Percentiles rank a stretch among this genome's conserved stretches.
Conservation (phyloP, 1,139 yeast genomes). For the Saccharomyces hybrid region DNA sequence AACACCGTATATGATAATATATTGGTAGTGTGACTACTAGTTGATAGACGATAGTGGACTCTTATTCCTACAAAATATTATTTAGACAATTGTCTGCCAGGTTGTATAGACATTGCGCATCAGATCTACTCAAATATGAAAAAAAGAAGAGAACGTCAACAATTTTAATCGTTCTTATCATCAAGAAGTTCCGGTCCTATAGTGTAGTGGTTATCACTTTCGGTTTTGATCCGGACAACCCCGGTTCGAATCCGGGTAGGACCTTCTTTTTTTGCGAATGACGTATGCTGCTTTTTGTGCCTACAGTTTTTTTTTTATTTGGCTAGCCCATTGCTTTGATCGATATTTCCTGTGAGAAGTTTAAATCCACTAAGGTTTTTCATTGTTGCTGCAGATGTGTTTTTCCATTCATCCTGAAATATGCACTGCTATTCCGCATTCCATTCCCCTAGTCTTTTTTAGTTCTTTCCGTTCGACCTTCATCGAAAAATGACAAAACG, state of each 20-base stretch:
- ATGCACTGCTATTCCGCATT: background rate
- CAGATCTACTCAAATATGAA: too few relatives aligned
- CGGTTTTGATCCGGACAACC: conserved; percentile 78
- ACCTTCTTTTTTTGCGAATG: conserved; percentile 42
- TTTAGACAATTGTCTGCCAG: too few relatives aligned
- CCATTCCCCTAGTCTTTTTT: background rate
- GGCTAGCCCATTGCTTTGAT: background rate
- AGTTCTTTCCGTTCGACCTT: background rate
- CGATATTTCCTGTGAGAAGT: background rate
- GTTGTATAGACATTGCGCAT: too few relatives aligned
- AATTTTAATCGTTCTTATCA: background rate
- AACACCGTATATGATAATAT: too few relatives aligned
- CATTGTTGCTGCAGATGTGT: background rate
- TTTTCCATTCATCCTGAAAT: background rate
- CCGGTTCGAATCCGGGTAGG: conserved; percentile 96
- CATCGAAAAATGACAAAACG: background rate
- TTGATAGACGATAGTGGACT: too few relatives aligned
- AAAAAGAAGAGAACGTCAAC: too few relatives aligned
- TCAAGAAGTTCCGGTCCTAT: conserved; percentile 20
- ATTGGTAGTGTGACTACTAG: too few relatives aligned
- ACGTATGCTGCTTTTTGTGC: background rate
- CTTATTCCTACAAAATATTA: too few relatives aligned
- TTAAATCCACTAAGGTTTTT: background rate
- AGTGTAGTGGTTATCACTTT: conserved; percentile 63
- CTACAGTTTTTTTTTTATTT: background rate